Evolutionary conservation across 164 flowering plant species (phyloP).

Genomic region (Liquidambar formosana): DNA sequence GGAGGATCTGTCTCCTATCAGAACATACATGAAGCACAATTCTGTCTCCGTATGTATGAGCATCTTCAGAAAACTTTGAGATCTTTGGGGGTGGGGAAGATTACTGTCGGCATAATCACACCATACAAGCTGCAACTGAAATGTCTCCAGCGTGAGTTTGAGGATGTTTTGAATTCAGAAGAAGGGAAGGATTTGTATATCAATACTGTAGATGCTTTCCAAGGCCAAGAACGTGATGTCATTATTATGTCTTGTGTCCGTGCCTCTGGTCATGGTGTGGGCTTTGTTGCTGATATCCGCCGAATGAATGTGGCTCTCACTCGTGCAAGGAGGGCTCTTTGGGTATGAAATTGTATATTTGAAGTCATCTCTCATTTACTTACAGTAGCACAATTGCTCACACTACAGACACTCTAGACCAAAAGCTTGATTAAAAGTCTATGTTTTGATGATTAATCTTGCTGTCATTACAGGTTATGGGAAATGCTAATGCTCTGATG

Average conservation of each 20-base stretch:
- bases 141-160: slow-evolving; percentile 87
- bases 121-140: slow-evolving; percentile 95
- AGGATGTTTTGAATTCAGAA: slow-evolving; percentile 70
- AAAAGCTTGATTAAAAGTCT: background rate
- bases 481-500: slow-evolving; percentile 80
- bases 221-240: slow-evolving; percentile 98
- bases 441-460: slow-evolving; percentile 8
- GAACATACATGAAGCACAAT: slow-evolving; percentile 84
- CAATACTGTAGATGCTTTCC: slow-evolving; percentile 98
- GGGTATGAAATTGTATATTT: slow-evolving; percentile 54
- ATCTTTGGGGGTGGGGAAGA: slow-evolving; percentile 60
- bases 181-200: slow-evolving; percentile 91
- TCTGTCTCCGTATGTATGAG: slow-evolving; percentile 78
- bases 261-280: slow-evolving; percentile 91
- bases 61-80: slow-evolving; percentile 81
- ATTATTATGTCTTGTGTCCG: slow-evolving; percentile 99
- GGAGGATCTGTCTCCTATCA: slow-evolving; percentile 94
- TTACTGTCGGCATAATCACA: slow-evolving; percentile 90
- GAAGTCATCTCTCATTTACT: background rate
- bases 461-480: slow-evolving; percentile 75
- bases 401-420: no score
- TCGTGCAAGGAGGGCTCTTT: slow-evolving; percentile 93
- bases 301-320: slow-evolving; percentile 99
- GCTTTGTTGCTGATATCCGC: slow-evolving; percentile 95
- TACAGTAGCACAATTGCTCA: background rate